phyloP scores from a whole-genome alignment of 2,329 filamentous ascomycete species.

The Ambrosiella xylebori region DNA sequence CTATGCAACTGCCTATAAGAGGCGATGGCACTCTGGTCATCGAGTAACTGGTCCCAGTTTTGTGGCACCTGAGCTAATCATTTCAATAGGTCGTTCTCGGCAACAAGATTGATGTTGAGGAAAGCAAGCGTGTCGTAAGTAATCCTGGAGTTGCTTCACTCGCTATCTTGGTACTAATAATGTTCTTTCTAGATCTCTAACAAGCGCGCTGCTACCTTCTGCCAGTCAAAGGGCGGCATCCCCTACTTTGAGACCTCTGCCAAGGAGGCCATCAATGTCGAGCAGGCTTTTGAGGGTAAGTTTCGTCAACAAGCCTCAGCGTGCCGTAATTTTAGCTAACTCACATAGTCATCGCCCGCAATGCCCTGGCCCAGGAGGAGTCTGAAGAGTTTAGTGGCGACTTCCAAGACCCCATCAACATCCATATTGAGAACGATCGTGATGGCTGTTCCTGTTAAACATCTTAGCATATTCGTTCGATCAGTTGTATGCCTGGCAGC shows the following conservation, averaged over 20 bases:
- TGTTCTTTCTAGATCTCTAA: constrained; percentile 56
- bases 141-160: constrained; percentile 16
- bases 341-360: constrained; percentile 70
- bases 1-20: not conserved
- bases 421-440: constrained; percentile 84
- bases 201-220: constrained; percentile 93
- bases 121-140: constrained; percentile 75
- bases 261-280: constrained; percentile 96
- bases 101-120: constrained; percentile 98
- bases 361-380: constrained; percentile 90
- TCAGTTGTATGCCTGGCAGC: not conserved
- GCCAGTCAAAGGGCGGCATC: constrained; percentile 91
- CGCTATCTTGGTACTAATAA: too few species aligned
- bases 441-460: constrained; percentile 81
- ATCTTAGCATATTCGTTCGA: not conserved
- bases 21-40: too few species aligned
- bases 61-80: not conserved
- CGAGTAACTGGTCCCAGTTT: constrained; percentile 14
- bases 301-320: constrained; percentile 1
- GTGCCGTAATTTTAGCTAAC: not conserved
- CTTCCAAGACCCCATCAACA: constrained; percentile 95
- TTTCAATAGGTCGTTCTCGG: constrained; percentile 64
- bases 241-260: constrained; percentile 99
- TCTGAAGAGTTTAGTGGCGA: constrained; percentile 95
- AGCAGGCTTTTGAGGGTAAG: constrained; percentile 56